These are phyloP conservation scores for Talaromyces sp. DNA, from an alignment of 2,329 filamentous ascomycete genomes.

Conservation along the genomic window DNA sequence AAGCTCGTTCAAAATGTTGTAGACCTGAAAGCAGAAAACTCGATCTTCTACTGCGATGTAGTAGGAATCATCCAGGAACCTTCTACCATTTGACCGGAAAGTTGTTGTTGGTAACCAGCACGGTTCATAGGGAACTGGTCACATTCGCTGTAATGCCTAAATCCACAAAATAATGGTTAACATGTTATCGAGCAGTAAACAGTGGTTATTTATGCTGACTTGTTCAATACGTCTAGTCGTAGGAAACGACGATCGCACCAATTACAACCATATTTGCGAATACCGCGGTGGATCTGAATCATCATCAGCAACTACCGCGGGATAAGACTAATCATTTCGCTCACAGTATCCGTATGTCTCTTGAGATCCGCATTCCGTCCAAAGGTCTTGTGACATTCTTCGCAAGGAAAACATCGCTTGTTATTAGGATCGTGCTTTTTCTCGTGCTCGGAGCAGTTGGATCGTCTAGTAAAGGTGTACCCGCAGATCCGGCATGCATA, in stretches of 20 bases:
- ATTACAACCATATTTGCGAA: conserved; percentile 18
- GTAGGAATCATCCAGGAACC: neutral
- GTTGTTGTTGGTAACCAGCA: neutral
- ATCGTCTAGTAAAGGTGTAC: conserved; percentile 78
- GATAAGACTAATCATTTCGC: conserved; percentile 24
- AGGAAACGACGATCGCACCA: conserved; percentile 17
- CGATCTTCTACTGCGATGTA: neutral
- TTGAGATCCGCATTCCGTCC: conserved; percentile 78
- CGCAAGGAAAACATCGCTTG: conserved; percentile 71
- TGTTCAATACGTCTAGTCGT: conserved; percentile 17
- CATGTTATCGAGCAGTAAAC: neutral
- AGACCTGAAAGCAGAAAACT: neutral
- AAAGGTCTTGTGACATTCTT: conserved; percentile 73
- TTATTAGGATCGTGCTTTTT: conserved; percentile 78
- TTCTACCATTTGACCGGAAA: neutral
- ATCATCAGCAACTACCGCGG: conserved; percentile 2
- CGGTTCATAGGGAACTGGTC: neutral
- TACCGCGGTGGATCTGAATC: conserved; percentile 16
- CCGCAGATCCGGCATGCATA: conserved; percentile 76
- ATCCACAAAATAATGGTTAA: neutral
- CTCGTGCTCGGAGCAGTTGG: conserved; percentile 86
- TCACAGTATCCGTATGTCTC: conserved; percentile 58
- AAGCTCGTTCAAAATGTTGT: neutral
- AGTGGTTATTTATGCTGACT: conserved; percentile 4
- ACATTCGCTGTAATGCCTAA: conserved; percentile 14